Evolutionary conservation across 2,329 filamentous ascomycete genomes (phyloP).

Genomic region (Massarina eburnea): DNA sequence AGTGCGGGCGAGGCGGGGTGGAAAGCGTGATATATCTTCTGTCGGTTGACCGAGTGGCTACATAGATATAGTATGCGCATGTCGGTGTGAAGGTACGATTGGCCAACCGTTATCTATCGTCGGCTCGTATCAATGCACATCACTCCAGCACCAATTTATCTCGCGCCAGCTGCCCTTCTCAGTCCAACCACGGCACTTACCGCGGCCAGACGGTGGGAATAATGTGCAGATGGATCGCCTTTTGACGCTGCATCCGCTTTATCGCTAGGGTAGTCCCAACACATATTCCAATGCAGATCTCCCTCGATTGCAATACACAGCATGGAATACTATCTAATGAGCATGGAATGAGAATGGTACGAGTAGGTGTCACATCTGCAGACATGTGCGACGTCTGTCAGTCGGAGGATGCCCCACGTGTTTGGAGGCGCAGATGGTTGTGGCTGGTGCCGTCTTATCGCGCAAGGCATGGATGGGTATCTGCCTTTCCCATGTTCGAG

Average conservation of each 20-base stretch:
- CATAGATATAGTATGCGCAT: neutral
- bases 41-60: neutral
- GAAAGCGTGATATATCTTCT: slow-evolving; percentile 3
- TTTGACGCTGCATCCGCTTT: neutral
- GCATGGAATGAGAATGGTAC: no score
- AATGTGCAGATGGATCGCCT: neutral
- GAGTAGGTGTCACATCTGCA: no score
- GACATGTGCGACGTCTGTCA: no score
- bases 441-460: no score
- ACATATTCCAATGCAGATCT: no score
- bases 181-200: neutral
- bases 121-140: slow-evolving; percentile 12
- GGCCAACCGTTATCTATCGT: slow-evolving; percentile 5
- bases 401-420: slow-evolving; percentile 8
- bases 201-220: neutral
- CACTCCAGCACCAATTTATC: slow-evolving; percentile 5
- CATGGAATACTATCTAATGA: no score
- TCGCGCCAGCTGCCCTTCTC: neutral
- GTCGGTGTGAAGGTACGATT: neutral
- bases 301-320: no score
- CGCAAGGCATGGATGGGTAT: neutral
- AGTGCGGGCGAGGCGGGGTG: no score
- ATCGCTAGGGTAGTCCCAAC: no score
- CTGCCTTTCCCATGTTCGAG: neutral
- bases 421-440: slow-evolving; percentile 3